Evolutionary conservation across 2,329 filamentous ascomycete species (phyloP), one percentile per base, ranked within the genome.

Genomic region (Fusarium sambucinum): DNA sequence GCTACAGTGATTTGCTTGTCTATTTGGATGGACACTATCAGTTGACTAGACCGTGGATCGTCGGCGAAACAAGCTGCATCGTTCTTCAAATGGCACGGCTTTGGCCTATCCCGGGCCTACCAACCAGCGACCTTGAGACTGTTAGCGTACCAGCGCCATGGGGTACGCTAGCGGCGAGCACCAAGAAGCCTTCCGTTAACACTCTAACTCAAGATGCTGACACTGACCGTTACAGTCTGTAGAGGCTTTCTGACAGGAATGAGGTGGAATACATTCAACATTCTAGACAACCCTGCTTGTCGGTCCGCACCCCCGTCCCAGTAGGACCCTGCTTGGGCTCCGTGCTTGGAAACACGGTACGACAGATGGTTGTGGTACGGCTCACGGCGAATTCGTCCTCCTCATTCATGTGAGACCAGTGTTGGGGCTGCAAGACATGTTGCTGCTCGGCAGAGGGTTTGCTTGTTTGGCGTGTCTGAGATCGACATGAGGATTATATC

Each of bases 91-190:
- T 48, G 64, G 66, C 51, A 23, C 63, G 70, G 66, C 69, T 73
- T 66, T 57, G 61, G 46, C 67, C 61, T 50, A 69, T 63, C 53
- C 52, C 45, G 53, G 54, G 48, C 41, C 45, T 40, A 58, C 55
- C 66, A 69, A 69, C 62, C 56, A 67, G 55, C 38, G 41, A 46
- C 62, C 57, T 53, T 63, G 66, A 69, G 61, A 70, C 68, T 55
- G 42, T 66, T 70, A 71, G 64, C 65, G 68, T 73, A 60, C 65
- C 70, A 69, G 57, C 65, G 65, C 70, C 70, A 71, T 56, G 70
- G 68, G 56, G 70, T 70, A 55, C 53, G 44, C 62, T 68, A 60
- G 59, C 53, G 40, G 29, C 56, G 63, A 70, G 52, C 55, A 56
- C 56, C 53, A 46, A 59, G 41, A 52, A 63, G 61, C 37, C 51